These are phyloP conservation scores for Carex arenaria DNA, from an alignment of 202 grass and related monocot genomes.

Conservation along the genomic window DNA sequence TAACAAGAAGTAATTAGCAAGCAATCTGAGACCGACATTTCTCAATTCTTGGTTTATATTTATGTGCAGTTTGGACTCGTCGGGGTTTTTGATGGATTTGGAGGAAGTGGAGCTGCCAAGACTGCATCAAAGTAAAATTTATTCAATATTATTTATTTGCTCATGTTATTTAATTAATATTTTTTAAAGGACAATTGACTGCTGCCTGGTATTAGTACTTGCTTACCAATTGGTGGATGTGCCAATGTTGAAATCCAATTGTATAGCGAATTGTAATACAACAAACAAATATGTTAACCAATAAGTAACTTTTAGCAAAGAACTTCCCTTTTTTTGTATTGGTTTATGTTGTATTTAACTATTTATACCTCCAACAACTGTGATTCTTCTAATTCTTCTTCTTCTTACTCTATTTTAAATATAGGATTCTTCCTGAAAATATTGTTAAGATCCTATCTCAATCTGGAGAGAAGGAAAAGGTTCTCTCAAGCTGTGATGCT, in stretches of 20 bases:
- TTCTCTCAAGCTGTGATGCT: conserved; percentile 65
- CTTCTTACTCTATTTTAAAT: conserved; percentile 14
- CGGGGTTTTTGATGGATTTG: conserved; percentile 85
- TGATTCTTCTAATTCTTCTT: not conserved
- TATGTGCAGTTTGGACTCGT: conserved; percentile 74
- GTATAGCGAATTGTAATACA: not conserved
- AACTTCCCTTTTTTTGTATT: not conserved
- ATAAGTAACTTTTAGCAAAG: not conserved
- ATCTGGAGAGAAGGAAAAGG: conserved; percentile 48
- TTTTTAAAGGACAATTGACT: not conserved
- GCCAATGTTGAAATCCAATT: not conserved
- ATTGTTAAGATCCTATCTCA: conserved; percentile 57
- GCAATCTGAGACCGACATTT: not conserved
- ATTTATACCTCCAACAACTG: not conserved
- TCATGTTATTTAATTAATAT: not conserved
- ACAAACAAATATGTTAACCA: not conserved
- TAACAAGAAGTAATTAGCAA: not conserved
- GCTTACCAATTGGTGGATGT: not conserved
- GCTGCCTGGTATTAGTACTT: conserved; percentile 13
- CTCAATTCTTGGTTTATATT: not conserved
- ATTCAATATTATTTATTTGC: conserved; percentile 18
- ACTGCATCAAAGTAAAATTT: conserved; percentile 60
- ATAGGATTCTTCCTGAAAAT: conserved; percentile 66
- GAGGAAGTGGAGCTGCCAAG: conserved; percentile 70
- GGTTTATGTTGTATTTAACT: not conserved